A percentile compares a stretch with the other conserved stretches of the same genome.
These are phyloP conservation scores for Torulaspora globosa DNA, from an alignment of 1,139 yeast species.

Conservation along the genomic window DNA sequence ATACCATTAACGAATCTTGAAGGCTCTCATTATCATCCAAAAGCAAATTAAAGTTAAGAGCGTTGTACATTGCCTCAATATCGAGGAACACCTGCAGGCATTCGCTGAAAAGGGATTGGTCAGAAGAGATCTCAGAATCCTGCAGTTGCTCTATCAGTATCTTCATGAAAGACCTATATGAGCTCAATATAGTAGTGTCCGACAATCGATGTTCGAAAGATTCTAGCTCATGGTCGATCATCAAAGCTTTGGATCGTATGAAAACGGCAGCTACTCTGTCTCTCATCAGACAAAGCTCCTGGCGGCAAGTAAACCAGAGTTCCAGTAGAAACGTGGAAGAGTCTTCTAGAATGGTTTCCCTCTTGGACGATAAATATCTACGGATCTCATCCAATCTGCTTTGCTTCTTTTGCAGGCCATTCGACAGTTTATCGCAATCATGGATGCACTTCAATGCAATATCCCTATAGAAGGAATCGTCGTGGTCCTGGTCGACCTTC, in stretches of 20 bases:
- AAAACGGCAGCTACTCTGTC: constrained; percentile 25
- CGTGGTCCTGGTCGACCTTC: constrained; percentile 8
- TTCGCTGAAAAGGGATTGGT: constrained; percentile 36
- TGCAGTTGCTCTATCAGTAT: constrained; percentile 36
- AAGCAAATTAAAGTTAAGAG: constrained; percentile 37
- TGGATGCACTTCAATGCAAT: constrained; percentile 27
- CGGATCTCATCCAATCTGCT: constrained; percentile 16
- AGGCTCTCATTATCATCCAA: constrained; percentile 28
- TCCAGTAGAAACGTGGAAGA: constrained; percentile 27
- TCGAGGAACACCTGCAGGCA: constrained; percentile 37
- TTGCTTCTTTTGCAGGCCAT: constrained; percentile 21
- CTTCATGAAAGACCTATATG: constrained; percentile 33
- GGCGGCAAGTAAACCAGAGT: constrained; percentile 28
- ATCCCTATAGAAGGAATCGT: constrained; percentile 23
- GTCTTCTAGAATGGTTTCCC: constrained; percentile 18
- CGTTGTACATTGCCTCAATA: constrained; percentile 40
- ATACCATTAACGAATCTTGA: constrained; percentile 20
- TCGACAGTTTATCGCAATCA: constrained; percentile 29
- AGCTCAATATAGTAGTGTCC: constrained; percentile 20
- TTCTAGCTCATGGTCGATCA: constrained; percentile 29
- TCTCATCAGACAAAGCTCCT: constrained; percentile 20
- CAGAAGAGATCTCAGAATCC: constrained; percentile 31
- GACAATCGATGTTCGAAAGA: constrained; percentile 11
- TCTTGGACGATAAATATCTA: constrained; percentile 15
- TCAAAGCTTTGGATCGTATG: constrained; percentile 27